Conservation (phyloP, 1,139 yeast species). For the Blastobotrys malaysiensis region DNA sequence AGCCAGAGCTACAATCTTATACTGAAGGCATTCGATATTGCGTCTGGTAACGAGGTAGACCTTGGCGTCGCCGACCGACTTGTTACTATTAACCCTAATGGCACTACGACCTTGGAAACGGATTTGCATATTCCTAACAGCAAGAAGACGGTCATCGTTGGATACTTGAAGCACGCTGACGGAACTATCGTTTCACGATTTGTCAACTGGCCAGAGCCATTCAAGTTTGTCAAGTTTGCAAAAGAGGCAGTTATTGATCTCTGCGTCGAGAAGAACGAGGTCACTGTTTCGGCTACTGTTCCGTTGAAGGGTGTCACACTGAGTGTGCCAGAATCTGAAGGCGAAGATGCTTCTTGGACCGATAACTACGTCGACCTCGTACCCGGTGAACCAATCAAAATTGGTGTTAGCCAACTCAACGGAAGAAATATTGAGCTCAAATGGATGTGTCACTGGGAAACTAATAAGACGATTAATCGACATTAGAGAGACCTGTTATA, state of each 20-base stretch:
- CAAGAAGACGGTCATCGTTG: constrained; percentile 13
- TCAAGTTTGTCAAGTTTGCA: constrained; percentile 16
- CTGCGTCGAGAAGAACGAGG: constrained; percentile 1
- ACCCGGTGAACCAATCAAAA: constrained; percentile 14
- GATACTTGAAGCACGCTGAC: constrained; percentile 9
- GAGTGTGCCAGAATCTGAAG: constrained; percentile 12
- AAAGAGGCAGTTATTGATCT: constrained; percentile 9
- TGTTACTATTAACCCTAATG: constrained; percentile 30
- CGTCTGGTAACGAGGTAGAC: constrained; percentile 27
- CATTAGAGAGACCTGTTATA: too few species aligned
- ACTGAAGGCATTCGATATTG: constrained; percentile 32
- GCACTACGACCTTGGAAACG: constrained; percentile 30
- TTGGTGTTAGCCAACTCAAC: constrained; percentile 14
- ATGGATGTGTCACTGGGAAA: constrained; percentile 21
- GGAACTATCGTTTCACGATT: constrained; percentile 11
- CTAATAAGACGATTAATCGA: not conserved
- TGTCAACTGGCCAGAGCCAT: constrained; percentile 23
- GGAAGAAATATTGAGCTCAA: constrained; percentile 13
- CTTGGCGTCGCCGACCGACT: constrained; percentile 4
- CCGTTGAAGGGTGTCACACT: constrained; percentile 20
- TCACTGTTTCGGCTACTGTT: constrained; percentile 10
- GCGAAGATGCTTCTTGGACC: constrained; percentile 19
- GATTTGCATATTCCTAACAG: constrained; percentile 10
- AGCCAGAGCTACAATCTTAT: constrained; percentile 25
- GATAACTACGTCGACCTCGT: constrained; percentile 22